Conservation (phyloP, 805 yeast species). For the Monosporozyma unispora region DNA sequence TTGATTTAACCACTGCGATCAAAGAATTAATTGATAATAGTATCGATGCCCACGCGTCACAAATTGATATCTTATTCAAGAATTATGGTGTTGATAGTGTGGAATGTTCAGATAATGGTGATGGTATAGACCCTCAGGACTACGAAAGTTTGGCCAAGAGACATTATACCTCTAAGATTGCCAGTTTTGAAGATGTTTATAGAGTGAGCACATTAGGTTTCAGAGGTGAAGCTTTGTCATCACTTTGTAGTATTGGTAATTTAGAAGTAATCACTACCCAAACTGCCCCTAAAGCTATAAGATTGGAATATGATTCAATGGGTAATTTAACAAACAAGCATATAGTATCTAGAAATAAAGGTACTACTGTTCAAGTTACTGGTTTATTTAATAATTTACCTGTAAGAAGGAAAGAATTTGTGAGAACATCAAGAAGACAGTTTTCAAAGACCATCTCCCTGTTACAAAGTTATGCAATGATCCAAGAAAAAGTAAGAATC, state of each 20-base stretch:
- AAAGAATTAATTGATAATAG: conserved; percentile 86
- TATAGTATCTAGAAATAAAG: conserved; percentile 48
- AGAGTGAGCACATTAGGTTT: conserved; percentile 56
- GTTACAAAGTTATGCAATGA: conserved; percentile 60
- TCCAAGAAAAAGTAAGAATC: conserved; percentile 49
- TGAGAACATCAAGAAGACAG: conserved; percentile 59
- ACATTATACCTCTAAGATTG: conserved; percentile 60
- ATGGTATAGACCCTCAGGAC: conserved; percentile 49
- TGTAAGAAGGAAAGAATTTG: conserved; percentile 69
- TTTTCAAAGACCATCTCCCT: conserved; percentile 56
- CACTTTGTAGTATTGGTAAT: conserved; percentile 49
- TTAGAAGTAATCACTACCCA: conserved; percentile 45
- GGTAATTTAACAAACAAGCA: conserved; percentile 43
- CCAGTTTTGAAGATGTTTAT: conserved; percentile 45
- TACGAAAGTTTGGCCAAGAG: conserved; percentile 47
- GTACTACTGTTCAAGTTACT: conserved; percentile 56
- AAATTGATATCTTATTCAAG: conserved; percentile 56
- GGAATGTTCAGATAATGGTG: conserved; percentile 61
- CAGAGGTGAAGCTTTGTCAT: conserved; percentile 74
- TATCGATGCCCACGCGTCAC: conserved; percentile 66
- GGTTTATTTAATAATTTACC: conserved; percentile 65
- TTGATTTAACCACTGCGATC: conserved; percentile 64
- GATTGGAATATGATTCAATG: conserved; percentile 41
- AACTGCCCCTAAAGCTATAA: conserved; percentile 48
- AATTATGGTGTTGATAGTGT: conserved; percentile 68